These are phyloP conservation scores for Diplodia intermedia DNA, from an alignment of 2,329 filamentous ascomycete genomes.

Conservation along the genomic window DNA sequence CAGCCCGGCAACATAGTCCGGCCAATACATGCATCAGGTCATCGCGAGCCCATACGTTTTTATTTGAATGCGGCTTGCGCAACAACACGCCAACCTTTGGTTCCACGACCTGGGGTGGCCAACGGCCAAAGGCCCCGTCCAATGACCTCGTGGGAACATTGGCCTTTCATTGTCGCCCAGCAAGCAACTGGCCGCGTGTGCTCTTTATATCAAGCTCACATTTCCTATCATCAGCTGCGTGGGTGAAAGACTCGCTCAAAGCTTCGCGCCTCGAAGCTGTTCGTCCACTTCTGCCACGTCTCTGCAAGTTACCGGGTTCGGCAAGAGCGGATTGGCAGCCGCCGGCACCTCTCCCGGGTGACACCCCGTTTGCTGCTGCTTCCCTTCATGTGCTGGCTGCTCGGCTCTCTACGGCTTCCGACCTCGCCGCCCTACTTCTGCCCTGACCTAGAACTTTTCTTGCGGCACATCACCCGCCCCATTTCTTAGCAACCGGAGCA, in stretches of 20 bases:
- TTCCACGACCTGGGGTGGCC: background rate
- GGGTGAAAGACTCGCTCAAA: background rate
- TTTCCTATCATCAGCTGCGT: background rate
- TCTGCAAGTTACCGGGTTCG: conserved; percentile 4
- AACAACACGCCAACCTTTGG: background rate
- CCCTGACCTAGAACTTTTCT: background rate
- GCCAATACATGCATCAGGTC: background rate
- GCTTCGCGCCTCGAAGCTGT: background rate
- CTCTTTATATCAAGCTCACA: background rate
- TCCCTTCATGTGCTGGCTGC: background rate
- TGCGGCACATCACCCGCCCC: background rate
- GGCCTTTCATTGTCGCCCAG: background rate
- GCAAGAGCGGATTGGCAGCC: conserved; percentile 4
- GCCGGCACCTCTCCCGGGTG: background rate
- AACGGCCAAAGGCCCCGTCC: background rate
- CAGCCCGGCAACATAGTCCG: too few species aligned
- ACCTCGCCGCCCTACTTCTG: background rate
- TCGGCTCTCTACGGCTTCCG: background rate
- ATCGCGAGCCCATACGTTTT: background rate
- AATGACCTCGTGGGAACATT: background rate
- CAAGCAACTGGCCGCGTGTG: background rate
- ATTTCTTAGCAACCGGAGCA: background rate
- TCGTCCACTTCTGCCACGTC: conserved; percentile 3
- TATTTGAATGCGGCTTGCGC: background rate
- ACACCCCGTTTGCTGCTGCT: background rate